Percentiles rank a stretch among this genome's conserved stretches.
Conservation (phyloP, 441 rosid genomes). For the Gossypium lobatum region DNA sequence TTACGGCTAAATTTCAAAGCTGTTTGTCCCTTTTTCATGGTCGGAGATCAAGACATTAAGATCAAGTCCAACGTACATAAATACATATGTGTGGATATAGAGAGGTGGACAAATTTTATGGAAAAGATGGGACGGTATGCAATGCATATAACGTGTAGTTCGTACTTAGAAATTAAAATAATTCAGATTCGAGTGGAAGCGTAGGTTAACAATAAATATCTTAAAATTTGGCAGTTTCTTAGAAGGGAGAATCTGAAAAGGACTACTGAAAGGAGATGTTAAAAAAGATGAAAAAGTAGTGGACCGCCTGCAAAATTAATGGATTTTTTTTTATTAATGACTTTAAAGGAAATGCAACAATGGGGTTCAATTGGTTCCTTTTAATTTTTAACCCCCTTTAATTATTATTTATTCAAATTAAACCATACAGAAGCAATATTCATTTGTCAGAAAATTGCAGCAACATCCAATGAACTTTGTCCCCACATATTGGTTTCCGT, state of each 20-base stretch:
- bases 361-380: background rate
- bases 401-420: background rate
- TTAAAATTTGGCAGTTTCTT: background rate
- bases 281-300: background rate
- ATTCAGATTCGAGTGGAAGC: too few relatives aligned
- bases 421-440: background rate
- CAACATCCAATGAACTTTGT: slow-evolving; percentile 1
- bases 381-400: background rate
- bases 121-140: background rate
- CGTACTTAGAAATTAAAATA: too few relatives aligned
- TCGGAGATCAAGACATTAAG: background rate
- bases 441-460: slow-evolving; percentile 1
- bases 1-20: background rate
- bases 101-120: background rate
- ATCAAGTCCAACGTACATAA: too few relatives aligned
- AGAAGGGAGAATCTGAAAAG: background rate
- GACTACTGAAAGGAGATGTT: background rate
- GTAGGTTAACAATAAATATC: background rate
- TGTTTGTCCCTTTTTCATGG: background rate
- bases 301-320: background rate
- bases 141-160: too few relatives aligned
- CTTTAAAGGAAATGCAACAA: background rate
- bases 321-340: background rate
- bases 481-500: slow-evolving; percentile 1
- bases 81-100: too few relatives aligned